Percentiles rank a stretch among this genome's conserved stretches.
These are phyloP conservation scores for Neurospora sp. DNA, from an alignment of 495 filamentous ascomycete genomes.

Conservation along the genomic window DNA sequence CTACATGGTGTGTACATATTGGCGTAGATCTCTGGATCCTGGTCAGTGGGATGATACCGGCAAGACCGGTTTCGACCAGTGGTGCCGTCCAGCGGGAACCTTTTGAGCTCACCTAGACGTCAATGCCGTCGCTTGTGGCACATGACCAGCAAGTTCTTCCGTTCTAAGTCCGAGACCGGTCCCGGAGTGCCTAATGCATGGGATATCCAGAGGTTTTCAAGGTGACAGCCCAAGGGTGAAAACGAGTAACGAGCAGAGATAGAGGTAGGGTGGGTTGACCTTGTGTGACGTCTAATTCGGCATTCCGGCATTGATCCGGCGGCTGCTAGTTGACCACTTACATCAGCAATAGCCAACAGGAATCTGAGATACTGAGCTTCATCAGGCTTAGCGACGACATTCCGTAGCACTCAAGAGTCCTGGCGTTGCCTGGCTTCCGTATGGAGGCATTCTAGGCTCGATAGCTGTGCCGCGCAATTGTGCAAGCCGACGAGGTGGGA, in stretches of 20 bases:
- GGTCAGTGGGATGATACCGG: neutral
- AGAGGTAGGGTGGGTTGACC: neutral
- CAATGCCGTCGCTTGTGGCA: neutral
- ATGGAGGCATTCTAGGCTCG: neutral
- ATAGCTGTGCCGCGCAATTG: neutral
- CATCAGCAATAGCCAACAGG: neutral
- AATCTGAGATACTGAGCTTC: neutral
- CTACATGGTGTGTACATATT: neutral
- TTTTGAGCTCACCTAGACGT: neutral
- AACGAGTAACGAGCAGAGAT: neutral
- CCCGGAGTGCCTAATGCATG: neutral
- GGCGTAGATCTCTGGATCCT: neutral
- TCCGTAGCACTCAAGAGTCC: neutral
- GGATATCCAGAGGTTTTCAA: neutral
- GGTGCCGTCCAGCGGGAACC: neutral
- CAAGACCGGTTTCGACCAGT: neutral
- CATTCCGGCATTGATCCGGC: neutral
- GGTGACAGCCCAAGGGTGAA: neutral
- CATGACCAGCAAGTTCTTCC: slow-evolving; percentile 1
- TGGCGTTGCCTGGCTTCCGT: neutral
- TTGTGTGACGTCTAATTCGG: neutral
- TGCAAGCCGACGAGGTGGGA: neutral
- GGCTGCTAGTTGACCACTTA: neutral
- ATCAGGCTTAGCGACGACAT: neutral
- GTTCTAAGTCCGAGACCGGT: neutral